A percentile compares a stretch with the other conserved stretches of the same genome.
Evolutionary conservation across 1,284 basidiomycete genomes (phyloP).

Genomic region (Coriolopsis trogii): DNA sequence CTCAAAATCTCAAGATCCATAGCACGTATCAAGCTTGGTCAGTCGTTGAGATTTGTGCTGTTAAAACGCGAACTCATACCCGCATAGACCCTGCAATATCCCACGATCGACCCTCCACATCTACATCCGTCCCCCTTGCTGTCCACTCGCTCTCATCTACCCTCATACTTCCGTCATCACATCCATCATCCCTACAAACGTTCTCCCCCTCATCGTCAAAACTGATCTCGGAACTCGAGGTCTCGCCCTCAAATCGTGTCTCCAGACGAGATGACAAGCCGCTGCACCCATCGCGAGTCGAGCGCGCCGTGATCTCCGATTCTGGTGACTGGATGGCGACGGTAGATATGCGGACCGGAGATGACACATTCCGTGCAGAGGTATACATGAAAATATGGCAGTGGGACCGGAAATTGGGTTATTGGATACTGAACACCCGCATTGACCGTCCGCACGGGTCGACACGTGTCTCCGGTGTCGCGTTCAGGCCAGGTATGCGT

Average conservation of each 20-base stretch:
- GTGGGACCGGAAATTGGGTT: slow-evolving; percentile 66
- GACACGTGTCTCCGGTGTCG: slow-evolving; percentile 64
- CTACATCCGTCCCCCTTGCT: slow-evolving; percentile 62
- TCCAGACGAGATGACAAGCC: slow-evolving; percentile 82
- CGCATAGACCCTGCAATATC: slow-evolving; percentile 50
- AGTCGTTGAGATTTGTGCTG: slow-evolving; percentile 26
- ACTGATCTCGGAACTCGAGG: slow-evolving; percentile 87
- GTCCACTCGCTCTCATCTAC: slow-evolving; percentile 74
- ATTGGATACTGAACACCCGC: slow-evolving; percentile 85
- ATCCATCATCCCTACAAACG: slow-evolving; percentile 93
- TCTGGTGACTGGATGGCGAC: slow-evolving; percentile 94
- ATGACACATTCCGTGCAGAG: slow-evolving; percentile 66
- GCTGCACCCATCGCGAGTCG: slow-evolving; percentile 80
- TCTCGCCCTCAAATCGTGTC: slow-evolving; percentile 92
- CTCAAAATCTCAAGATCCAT: slow-evolving; percentile 79
- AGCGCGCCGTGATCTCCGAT: slow-evolving; percentile 67
- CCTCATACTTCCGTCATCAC: slow-evolving; percentile 88
- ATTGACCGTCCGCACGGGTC: slow-evolving; percentile 88
- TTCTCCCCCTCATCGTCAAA: slow-evolving; percentile 78
- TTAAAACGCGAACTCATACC: slow-evolving; percentile 3
- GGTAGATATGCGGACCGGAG: slow-evolving; percentile 75
- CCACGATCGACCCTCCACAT: slow-evolving; percentile 42
- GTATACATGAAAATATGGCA: slow-evolving; percentile 91
- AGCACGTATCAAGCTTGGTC: slow-evolving; percentile 80
- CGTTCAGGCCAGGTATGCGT: slow-evolving; percentile 59